Conservation (phyloP, 768 basidiomycete genomes). For the Kwoniella sp. region DNA sequence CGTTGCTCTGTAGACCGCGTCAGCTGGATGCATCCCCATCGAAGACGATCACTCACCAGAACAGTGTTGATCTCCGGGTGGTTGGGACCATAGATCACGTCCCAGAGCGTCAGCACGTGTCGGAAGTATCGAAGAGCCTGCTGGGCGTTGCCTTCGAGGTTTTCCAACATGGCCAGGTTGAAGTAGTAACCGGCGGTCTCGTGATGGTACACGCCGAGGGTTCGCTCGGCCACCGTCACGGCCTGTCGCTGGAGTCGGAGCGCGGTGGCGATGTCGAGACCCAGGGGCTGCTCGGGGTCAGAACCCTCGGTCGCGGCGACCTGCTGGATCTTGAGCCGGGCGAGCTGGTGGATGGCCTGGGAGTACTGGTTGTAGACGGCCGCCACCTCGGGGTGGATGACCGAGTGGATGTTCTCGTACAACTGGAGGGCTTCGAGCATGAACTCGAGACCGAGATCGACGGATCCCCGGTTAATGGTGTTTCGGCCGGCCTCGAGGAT, state of each 20-base stretch:
- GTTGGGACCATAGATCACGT: slow-evolving; percentile 49
- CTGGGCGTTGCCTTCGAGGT: slow-evolving; percentile 49
- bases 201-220: slow-evolving; percentile 50
- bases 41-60: slow-evolving; percentile 41
- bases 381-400: slow-evolving; percentile 53
- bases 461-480: slow-evolving; percentile 49
- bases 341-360: slow-evolving; percentile 50
- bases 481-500: slow-evolving; percentile 50
- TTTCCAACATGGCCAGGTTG: slow-evolving; percentile 53
- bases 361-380: slow-evolving; percentile 52
- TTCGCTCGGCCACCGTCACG: slow-evolving; percentile 52
- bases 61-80: slow-evolving; percentile 51
- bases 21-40: neutral
- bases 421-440: slow-evolving; percentile 51
- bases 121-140: slow-evolving; percentile 48
- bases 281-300: slow-evolving; percentile 44
- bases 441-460: slow-evolving; percentile 51
- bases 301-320: slow-evolving; percentile 38
- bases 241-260: slow-evolving; percentile 52
- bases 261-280: slow-evolving; percentile 48
- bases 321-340: slow-evolving; percentile 47
- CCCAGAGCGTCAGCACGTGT: slow-evolving; percentile 51
- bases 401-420: slow-evolving; percentile 53
- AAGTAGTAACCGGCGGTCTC: slow-evolving; percentile 52
- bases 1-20: slow-evolving; percentile 37